Evolutionary conservation across 768 basidiomycete genomes (phyloP), one percentile per base, ranked within the genome.

Genomic region (Psilocybe cyanescens): DNA sequence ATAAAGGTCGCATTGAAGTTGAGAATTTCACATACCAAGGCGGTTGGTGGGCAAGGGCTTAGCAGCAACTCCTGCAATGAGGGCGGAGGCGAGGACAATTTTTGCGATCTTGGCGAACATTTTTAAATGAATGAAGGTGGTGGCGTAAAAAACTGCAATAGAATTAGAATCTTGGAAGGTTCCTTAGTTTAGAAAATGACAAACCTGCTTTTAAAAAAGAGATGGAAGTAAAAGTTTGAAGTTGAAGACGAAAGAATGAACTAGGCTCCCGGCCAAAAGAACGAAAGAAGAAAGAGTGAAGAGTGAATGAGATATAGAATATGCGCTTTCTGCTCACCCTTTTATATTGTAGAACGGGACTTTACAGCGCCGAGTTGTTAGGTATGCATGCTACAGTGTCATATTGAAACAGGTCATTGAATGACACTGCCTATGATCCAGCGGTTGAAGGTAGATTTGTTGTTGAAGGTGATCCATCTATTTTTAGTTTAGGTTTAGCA

Each of bases 71-170:
- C 70, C 66, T 45, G 72, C 70, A 54, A 61, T 24, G 60, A 64
- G 58, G 30, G 62, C 62, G 44, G 65, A 57, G 55, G 58, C 50
- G 51, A 61, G 47, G 47, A 71, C 68, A 50, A 75, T 64, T 56
- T 68, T 67, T 62, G 68, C 61, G 59, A 72, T 63, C 67, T 74
- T 75, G 61, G 75, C 71, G 64, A 77, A 77, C 76, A 77, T 62
- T 77, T 64, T 67, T 74, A 71, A 71, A 61, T 44, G 60, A 67
- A 64, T 46, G 50, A 47, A 58, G 61, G 62, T 68, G 60, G 57
- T 50, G 60, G 59, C 59, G 50, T 51, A 66, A 60, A 60, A 60
- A 59, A 54, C 35, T 66, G 62, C 56, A 64, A 44, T 52, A 68
- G 7, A 12, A 39, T 35, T n/a, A 60, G 51, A 17, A 49, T 11